These are phyloP conservation scores for Trypanosoma melophagium DNA, from an alignment of 208 protist genomes.

Conservation along the genomic window DNA sequence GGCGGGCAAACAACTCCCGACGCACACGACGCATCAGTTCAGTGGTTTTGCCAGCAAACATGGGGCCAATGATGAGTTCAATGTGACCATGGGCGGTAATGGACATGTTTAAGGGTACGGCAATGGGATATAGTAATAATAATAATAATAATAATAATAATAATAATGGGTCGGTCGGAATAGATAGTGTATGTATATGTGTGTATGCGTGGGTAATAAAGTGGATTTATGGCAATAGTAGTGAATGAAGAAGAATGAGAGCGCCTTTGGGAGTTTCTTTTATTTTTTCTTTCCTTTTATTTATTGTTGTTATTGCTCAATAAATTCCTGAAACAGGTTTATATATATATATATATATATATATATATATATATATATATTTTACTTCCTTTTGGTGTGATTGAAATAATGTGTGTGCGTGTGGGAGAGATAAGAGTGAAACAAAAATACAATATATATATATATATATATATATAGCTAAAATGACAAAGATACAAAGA, in stretches of 20 bases:
- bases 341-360: too few species aligned
- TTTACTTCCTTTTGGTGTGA: too few species aligned
- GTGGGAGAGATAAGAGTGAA: too few species aligned
- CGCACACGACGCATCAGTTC: constrained; percentile 92
- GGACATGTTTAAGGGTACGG: neutral
- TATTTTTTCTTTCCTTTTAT: constrained; percentile 1
- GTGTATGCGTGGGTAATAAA: constrained; percentile 18
- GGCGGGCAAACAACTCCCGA: constrained; percentile 73
- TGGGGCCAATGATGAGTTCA: constrained; percentile 94
- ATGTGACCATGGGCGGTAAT: constrained; percentile 44
- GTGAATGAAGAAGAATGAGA: too few species aligned
- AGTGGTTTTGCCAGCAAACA: constrained; percentile 96
- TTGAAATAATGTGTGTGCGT: too few species aligned
- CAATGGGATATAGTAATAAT: constrained; percentile 2
- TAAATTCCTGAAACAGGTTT: too few species aligned
- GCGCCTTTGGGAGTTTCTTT: neutral
- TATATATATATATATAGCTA: too few species aligned
- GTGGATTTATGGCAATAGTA: constrained; percentile 6
- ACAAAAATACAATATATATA: too few species aligned
- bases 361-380: too few species aligned
- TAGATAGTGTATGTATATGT: neutral
- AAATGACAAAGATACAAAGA: too few species aligned
- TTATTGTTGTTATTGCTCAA: neutral
- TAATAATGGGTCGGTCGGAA: too few species aligned
- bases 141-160: too few species aligned